Percentiles rank a stretch among this genome's conserved stretches.
Evolutionary conservation across 2,329 filamentous ascomycete species (phyloP).

Genomic region (Cyphellophora attinorum): DNA sequence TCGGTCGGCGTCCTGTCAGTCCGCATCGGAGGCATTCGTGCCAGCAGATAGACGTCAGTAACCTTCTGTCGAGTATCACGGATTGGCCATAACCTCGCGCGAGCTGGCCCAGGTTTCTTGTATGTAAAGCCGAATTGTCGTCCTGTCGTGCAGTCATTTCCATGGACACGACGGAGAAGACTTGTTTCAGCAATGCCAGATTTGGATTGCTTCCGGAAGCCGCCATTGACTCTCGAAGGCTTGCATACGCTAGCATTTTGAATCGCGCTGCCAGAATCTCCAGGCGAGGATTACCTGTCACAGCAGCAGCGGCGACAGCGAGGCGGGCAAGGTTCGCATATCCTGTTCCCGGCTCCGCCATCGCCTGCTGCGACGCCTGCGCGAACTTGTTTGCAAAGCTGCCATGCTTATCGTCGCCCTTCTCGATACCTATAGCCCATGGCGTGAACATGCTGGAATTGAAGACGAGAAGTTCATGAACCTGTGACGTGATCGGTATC

Average conservation of each 20-base stretch:
- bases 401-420: conserved; percentile 1
- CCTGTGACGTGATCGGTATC: neutral
- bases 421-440: neutral
- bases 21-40: neutral
- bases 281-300: neutral
- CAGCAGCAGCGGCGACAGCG: neutral
- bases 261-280: neutral
- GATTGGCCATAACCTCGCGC: neutral
- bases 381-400: neutral
- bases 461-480: neutral
- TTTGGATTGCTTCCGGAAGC: neutral
- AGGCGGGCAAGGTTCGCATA: neutral
- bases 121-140: neutral
- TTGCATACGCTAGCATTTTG: neutral
- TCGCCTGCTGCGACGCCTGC: neutral
- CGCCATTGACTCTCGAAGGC: neutral
- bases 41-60: neutral
- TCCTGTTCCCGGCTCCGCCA: neutral
- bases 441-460: neutral
- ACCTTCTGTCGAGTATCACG: neutral
- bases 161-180: neutral
- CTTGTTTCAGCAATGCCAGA: neutral
- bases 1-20: neutral
- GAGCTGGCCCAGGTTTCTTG: neutral
- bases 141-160: neutral